These are phyloP conservation scores for Leishmania braziliensis DNA, from an alignment of 208 protist genomes.

Conservation along the genomic window DNA sequence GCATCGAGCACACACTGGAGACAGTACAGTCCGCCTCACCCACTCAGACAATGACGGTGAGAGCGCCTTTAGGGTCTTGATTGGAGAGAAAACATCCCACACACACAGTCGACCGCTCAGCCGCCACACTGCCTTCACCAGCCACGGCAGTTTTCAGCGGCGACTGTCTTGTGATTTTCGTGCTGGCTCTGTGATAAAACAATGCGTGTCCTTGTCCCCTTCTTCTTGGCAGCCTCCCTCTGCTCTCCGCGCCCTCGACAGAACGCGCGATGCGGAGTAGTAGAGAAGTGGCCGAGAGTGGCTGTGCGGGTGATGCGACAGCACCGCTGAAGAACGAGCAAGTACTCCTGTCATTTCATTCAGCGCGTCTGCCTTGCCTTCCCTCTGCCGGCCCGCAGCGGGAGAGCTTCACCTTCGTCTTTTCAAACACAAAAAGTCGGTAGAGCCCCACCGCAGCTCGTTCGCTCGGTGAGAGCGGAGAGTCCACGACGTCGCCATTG, in stretches of 20 bases:
- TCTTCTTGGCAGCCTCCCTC: not conserved
- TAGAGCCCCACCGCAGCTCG: constrained; percentile 55
- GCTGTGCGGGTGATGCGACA: not conserved
- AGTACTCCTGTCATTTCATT: not conserved
- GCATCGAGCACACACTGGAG: not conserved
- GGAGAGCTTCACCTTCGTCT: constrained; percentile 14
- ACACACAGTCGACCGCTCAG: not conserved
- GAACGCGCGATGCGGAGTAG: not conserved
- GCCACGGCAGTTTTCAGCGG: not conserved
- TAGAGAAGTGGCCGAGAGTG: not conserved
- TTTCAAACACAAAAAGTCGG: constrained; percentile 70
- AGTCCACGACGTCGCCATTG: constrained; percentile 31
- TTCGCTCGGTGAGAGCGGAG: constrained; percentile 40
- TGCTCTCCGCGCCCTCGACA: not conserved
- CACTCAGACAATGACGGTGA: not conserved
- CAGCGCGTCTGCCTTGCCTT: not conserved
- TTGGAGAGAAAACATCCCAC: not conserved
- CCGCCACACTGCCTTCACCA: not conserved
- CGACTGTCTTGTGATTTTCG: not conserved
- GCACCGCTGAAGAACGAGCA: not conserved
- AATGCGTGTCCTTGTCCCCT: not conserved
- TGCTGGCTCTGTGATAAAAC: not conserved
- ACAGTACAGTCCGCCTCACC: not conserved
- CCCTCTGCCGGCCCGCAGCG: not conserved
- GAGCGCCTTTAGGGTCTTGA: not conserved